phyloP scores from a whole-genome alignment of 768 basidiomycete species.

The Botryobasidium botryosum region DNA sequence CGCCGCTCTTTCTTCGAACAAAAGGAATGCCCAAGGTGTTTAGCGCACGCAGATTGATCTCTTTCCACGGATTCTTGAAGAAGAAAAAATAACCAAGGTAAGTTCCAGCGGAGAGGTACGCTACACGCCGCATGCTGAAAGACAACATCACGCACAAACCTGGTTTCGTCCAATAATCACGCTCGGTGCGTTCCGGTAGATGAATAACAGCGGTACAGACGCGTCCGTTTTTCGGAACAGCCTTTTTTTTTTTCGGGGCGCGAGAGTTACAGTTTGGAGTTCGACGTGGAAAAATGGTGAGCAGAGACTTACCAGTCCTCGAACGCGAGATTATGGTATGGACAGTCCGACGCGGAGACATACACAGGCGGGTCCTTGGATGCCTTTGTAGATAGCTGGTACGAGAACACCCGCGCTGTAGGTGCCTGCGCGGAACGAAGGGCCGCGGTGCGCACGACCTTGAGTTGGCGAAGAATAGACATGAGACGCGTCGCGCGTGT shows the following conservation, averaged over 20 bases:
- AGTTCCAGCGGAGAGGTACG: not conserved
- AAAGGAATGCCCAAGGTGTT: constrained; percentile 42
- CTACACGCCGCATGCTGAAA: not conserved
- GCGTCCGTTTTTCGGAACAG: constrained; percentile 62
- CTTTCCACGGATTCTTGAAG: constrained; percentile 85
- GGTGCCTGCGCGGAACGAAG: no score
- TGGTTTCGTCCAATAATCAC: constrained; percentile 89
- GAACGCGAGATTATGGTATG: constrained; percentile 77
- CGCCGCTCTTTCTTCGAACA: constrained; percentile 75
- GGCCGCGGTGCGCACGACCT: no score
- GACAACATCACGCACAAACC: constrained; percentile 15
- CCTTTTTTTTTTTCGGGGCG: constrained; percentile 29
- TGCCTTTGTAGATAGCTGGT: not conserved
- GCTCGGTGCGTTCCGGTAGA: constrained; percentile 79
- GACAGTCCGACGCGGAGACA: constrained; percentile 60
- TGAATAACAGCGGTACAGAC: constrained; percentile 53
- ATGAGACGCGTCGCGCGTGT: no score
- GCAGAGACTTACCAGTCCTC: constrained; percentile 61
- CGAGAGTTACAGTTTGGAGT: not conserved
- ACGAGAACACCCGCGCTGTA: no score
- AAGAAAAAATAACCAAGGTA: not conserved
- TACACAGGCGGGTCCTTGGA: constrained; percentile 13
- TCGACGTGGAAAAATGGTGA: not conserved
- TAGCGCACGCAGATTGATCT: constrained; percentile 60
- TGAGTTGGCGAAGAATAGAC: no score